Conservation (phyloP, 805 yeast genomes). For the Suhomyces vadensis region DNA sequence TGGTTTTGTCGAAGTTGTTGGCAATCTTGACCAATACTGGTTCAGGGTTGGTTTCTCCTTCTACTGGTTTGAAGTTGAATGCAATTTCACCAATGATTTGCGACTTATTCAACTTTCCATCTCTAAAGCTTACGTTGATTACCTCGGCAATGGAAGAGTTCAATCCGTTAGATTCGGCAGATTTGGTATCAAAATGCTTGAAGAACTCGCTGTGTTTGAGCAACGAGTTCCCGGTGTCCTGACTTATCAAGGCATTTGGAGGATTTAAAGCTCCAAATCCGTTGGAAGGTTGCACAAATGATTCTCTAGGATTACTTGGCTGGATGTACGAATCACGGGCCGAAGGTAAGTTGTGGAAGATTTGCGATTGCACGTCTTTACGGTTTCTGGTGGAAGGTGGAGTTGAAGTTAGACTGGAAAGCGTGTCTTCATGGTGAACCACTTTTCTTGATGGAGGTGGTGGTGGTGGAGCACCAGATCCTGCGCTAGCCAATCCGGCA, state of each 20-base stretch:
- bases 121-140: slow-evolving; percentile 69
- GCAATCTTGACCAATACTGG: slow-evolving; percentile 42
- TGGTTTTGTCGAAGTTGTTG: slow-evolving; percentile 51
- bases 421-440: slow-evolving; percentile 23
- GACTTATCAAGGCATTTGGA: slow-evolving; percentile 28
- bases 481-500: not conserved
- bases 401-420: not conserved
- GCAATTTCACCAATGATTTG: slow-evolving; percentile 86
- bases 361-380: slow-evolving; percentile 46
- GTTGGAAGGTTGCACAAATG: slow-evolving; percentile 18
- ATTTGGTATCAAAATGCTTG: slow-evolving; percentile 29
- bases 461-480: slow-evolving; percentile 37
- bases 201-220: slow-evolving; percentile 52
- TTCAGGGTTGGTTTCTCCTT: slow-evolving; percentile 18
- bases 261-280: slow-evolving; percentile 1
- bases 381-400: slow-evolving; percentile 26
- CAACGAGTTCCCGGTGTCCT: slow-evolving; percentile 43
- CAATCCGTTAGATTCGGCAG: slow-evolving; percentile 49
- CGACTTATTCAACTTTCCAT: slow-evolving; percentile 60
- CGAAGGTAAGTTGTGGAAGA: slow-evolving; percentile 46
- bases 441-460: slow-evolving; percentile 62
- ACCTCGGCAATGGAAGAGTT: slow-evolving; percentile 87
- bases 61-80: slow-evolving; percentile 54
- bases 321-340: slow-evolving; percentile 34
- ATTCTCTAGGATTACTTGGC: slow-evolving; percentile 30